Evolutionary conservation across 139 green algal genomes (phyloP), one percentile per base, ranked within the genome.

Genomic region (Ulvella scutata): DNA sequence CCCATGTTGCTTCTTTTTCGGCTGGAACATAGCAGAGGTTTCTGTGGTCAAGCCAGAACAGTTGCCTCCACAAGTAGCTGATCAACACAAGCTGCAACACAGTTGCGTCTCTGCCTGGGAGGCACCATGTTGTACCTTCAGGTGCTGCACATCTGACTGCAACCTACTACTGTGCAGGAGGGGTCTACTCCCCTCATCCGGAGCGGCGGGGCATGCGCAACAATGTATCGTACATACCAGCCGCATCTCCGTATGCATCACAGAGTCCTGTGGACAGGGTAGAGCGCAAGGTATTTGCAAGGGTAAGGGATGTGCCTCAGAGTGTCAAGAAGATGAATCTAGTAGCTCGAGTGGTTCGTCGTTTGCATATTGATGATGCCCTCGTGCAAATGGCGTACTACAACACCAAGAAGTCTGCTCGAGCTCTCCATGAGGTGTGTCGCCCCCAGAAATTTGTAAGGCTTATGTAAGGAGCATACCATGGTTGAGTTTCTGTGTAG

Each of bases 281-380:
- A n/a, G 33, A n/a, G n/a, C n/a, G 51, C 51, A n/a, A 26, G n/a
- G 51, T 67, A 6, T 67, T 67, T 67, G 51, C 51, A 29, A n/a
- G 51, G n/a, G 51, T 6, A 6, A n/a, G 51, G n/a, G 51, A 67
- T 26, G 17, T 67, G 9, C 51, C 31, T n/a, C 51, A 67, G 51
- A 80, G 75, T 34, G 74, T 76, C 28, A 77, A 82, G 38, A 82
- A 82, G 75, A 73, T 82, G 36, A 78, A 79, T 38, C 28, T 61
- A 13, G 38, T 73, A 13, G 79, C 74, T 7, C 67, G 36, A 10
- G 4, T 82, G 13, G 37, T 82, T 3, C 62, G 79, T 44, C 36
- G 75, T 34, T 43, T 80, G 43, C 79, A 82, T 20, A 61, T 82
- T n/a, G 75, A 82, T 35, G 79, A 82, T 26, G 79, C 79, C 6